Evolutionary conservation across 2,329 filamentous ascomycete species (phyloP).

Genomic region (Claviceps fusiformis): DNA sequence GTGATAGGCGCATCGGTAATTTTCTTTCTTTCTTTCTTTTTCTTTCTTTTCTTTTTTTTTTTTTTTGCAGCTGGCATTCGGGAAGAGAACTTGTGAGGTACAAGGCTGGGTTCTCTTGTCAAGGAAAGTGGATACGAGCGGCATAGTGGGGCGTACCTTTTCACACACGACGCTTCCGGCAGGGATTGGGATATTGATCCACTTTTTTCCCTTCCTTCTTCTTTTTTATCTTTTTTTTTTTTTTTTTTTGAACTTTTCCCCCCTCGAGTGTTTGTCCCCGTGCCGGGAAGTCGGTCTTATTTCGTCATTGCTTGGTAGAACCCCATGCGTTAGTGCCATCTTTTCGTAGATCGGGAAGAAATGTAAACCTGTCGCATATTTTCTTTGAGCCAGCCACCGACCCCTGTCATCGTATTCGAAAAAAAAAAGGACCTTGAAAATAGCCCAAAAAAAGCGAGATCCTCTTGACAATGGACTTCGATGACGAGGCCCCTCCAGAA

Average conservation of each 20-base stretch:
- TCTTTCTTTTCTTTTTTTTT: not conserved
- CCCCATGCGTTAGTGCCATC: not conserved
- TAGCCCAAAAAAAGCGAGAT: not conserved
- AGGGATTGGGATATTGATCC: not conserved
- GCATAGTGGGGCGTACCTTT: constrained; percentile 8
- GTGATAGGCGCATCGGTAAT: not conserved
- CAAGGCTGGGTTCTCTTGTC: not conserved
- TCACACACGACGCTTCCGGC: not conserved
- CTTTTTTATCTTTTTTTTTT: not conserved
- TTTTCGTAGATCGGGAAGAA: not conserved
- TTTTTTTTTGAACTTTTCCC: not conserved
- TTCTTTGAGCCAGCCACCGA: not conserved
- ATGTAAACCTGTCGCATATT: not conserved
- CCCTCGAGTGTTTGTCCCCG: not conserved
- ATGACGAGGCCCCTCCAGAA: constrained; percentile 55
- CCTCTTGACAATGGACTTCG: constrained; percentile 37
- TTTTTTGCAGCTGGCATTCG: not conserved
- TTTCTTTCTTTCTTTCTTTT: too few species aligned
- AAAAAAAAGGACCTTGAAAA: too few species aligned
- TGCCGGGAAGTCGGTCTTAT: not conserved
- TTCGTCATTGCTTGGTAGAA: not conserved
- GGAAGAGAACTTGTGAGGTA: not conserved
- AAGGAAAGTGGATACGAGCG: constrained; percentile 3
- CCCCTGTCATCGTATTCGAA: not conserved
- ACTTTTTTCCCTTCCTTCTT: not conserved